Conservation (phyloP, 345 rosid species). For the Heritiera littoralis region DNA sequence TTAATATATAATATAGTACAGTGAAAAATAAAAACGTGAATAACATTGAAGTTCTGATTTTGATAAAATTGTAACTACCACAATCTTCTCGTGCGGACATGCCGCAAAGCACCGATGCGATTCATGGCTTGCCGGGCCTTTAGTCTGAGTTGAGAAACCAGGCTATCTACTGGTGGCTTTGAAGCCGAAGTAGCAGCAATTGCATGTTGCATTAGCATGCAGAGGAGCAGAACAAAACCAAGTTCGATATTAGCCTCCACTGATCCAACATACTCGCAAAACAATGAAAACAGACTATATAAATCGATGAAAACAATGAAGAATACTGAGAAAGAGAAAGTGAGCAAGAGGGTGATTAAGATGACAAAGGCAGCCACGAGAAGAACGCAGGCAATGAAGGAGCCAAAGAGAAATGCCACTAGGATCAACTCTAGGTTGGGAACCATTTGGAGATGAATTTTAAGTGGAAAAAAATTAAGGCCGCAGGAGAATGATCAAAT, state of each 20-base stretch:
- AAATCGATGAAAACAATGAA: constrained; percentile 34
- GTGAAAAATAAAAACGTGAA: too few relatives aligned
- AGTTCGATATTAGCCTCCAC: constrained; percentile 33
- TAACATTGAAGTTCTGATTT: neutral
- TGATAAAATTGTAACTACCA: neutral
- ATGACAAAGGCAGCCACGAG: constrained; percentile 20
- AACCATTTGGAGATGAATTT: constrained; percentile 21
- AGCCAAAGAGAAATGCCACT: constrained; percentile 37
- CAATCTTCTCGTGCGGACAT: neutral
- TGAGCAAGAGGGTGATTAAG: constrained; percentile 25
- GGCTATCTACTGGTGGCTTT: constrained; percentile 13
- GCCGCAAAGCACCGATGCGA: constrained; percentile 9
- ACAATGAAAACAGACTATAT: neutral
- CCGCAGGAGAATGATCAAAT: neutral
- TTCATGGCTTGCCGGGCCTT: neutral
- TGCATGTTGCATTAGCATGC: neutral
- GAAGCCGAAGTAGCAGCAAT: constrained; percentile 12
- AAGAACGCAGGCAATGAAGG: constrained; percentile 34
- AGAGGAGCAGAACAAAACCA: constrained; percentile 38
- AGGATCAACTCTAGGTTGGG: constrained; percentile 48
- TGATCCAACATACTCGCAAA: constrained; percentile 10
- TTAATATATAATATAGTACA: too few relatives aligned
- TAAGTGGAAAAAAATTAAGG: too few relatives aligned
- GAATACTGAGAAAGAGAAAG: constrained; percentile 28
- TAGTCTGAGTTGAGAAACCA: constrained; percentile 12